Conservation (phyloP, 106 monocot species). For the Apostasia shenzhenica region DNA sequence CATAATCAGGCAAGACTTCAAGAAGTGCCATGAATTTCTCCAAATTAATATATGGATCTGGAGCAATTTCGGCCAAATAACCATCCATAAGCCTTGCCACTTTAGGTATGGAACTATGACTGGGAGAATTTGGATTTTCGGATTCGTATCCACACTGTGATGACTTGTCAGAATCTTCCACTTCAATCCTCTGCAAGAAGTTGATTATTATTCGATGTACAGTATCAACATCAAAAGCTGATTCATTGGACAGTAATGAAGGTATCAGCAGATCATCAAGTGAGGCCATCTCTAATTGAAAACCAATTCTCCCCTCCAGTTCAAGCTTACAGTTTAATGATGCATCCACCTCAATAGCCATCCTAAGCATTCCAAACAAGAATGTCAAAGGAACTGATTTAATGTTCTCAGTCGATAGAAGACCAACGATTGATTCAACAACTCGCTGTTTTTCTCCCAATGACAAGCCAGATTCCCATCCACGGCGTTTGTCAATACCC, state of each 20-base stretch:
- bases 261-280: conserved; percentile 92
- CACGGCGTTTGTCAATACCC: conserved; percentile 32
- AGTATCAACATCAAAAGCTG: conserved; percentile 74
- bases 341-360: conserved; percentile 65
- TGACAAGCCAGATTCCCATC: conserved; percentile 32
- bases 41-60: conserved; percentile 76
- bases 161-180: conserved; percentile 51
- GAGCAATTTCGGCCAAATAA: conserved; percentile 89
- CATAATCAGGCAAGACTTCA: conserved; percentile 91
- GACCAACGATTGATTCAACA: conserved; percentile 57
- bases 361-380: conserved; percentile 89
- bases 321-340: conserved; percentile 45
- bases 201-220: conserved; percentile 68
- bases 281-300: conserved; percentile 70
- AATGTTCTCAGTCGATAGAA: conserved; percentile 60
- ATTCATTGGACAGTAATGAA: conserved; percentile 49
- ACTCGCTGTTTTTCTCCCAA: conserved; percentile 52
- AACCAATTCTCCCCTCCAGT: conserved; percentile 78
- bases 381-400: conserved; percentile 55
- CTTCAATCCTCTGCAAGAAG: conserved; percentile 78
- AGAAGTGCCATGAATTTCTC: conserved; percentile 77
- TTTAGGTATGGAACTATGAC: conserved; percentile 63
- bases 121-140: conserved; percentile 44
- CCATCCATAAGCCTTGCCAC: conserved; percentile 88
- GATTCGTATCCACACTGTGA: conserved; percentile 67